A percentile compares a stretch with the other conserved stretches of the same genome.
Evolutionary conservation across 2,329 filamentous ascomycete species (phyloP).

Genomic region (Ramichloridium luteum): DNA sequence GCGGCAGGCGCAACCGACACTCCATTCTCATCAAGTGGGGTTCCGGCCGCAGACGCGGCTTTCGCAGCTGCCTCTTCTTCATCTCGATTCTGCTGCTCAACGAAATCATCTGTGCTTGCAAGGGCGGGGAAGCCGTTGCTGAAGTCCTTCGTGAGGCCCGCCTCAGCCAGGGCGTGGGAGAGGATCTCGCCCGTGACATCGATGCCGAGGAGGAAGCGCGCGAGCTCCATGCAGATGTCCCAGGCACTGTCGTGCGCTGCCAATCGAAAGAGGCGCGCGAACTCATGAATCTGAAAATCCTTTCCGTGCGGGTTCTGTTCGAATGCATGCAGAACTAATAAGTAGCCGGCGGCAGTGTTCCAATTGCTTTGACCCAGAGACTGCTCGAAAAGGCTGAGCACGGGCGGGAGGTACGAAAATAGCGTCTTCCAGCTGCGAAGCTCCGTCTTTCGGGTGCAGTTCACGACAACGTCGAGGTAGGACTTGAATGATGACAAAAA

Average conservation of each 20-base stretch:
- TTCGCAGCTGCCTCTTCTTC: too few species aligned
- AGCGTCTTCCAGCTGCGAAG: slow-evolving; percentile 88
- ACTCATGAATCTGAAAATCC: slow-evolving; percentile 46
- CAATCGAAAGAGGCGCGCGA: slow-evolving; percentile 64
- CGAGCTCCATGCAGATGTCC: slow-evolving; percentile 90
- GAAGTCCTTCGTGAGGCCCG: slow-evolving; percentile 12
- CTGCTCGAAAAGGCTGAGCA: slow-evolving; percentile 86
- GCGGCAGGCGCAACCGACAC: too few species aligned
- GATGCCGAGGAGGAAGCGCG: slow-evolving; percentile 85
- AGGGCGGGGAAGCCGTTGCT: slow-evolving; percentile 3
- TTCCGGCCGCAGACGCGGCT: too few species aligned
- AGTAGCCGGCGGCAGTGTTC: slow-evolving; percentile 90
- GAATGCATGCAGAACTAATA: slow-evolving; percentile 83
- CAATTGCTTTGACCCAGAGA: slow-evolving; percentile 72
- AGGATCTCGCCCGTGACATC: slow-evolving; percentile 77
- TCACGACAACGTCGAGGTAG: slow-evolving; percentile 90
- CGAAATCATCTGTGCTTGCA: slow-evolving; percentile 1
- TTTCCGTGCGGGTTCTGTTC: slow-evolving; percentile 27
- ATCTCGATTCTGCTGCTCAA: not conserved
- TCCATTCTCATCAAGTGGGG: too few species aligned
- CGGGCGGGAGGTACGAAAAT: slow-evolving; percentile 80
- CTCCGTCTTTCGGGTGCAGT: slow-evolving; percentile 95
- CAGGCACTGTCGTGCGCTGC: slow-evolving; percentile 81
- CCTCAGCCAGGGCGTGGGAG: slow-evolving; percentile 49
- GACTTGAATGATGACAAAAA: slow-evolving; percentile 49